These are phyloP conservation scores for Myxozyma neotropica DNA, from an alignment of 805 yeast species.

Conservation along the genomic window DNA sequence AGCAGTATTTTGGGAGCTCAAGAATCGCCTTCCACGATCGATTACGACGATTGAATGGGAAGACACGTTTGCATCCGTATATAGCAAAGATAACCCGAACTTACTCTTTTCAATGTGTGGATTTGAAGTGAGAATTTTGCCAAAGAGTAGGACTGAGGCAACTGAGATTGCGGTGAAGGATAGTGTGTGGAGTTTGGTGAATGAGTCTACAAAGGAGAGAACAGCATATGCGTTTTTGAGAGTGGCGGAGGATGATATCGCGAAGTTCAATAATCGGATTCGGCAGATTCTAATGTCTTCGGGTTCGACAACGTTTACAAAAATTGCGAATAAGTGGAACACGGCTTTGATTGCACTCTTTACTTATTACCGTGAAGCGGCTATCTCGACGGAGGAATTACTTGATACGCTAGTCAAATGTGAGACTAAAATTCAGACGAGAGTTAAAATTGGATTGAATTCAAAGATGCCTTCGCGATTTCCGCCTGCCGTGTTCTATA, in stretches of 20 bases:
- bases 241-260: conserved; percentile 79
- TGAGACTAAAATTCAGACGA: conserved; percentile 90
- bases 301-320: conserved; percentile 93
- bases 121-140: conserved; percentile 86
- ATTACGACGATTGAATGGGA: conserved; percentile 77
- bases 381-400: conserved; percentile 74
- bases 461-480: conserved; percentile 98
- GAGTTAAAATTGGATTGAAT: conserved; percentile 91
- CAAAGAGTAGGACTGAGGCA: conserved; percentile 64
- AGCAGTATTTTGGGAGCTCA: conserved; percentile 89
- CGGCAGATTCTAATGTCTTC: conserved; percentile 92
- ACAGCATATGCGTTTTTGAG: conserved; percentile 86
- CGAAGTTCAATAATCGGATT: conserved; percentile 76
- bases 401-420: conserved; percentile 83
- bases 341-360: conserved; percentile 84
- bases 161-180: conserved; percentile 59
- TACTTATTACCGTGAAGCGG: conserved; percentile 92
- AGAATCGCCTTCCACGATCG: conserved; percentile 75
- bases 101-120: conserved; percentile 90
- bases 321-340: conserved; percentile 94
- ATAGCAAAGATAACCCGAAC: conserved; percentile 88
- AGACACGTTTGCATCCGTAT: conserved; percentile 80
- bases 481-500: conserved; percentile 98
- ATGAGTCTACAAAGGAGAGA: conserved; percentile 73
- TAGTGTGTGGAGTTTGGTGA: conserved; percentile 87